phyloP scores from a whole-genome alignment of 495 filamentous ascomycete species.

The Hypoxylon subgilvum region DNA sequence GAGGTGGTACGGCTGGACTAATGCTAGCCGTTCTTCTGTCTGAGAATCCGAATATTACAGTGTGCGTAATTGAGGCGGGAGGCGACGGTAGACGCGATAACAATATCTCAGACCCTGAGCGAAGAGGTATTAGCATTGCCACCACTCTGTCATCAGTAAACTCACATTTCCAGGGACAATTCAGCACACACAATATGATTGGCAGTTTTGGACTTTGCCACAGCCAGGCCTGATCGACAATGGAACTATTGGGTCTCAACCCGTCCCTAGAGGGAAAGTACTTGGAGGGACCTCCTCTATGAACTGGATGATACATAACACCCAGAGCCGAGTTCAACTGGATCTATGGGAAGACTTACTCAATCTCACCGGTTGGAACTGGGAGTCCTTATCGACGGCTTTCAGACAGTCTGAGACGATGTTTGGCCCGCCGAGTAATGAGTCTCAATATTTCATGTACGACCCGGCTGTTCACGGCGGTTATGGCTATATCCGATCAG shows the following conservation, averaged over 20 bases:
- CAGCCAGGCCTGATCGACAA: slow-evolving; percentile 5
- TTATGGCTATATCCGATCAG: background rate
- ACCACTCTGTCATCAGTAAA: no score
- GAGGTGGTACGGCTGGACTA: slow-evolving; percentile 26
- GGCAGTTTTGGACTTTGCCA: slow-evolving; percentile 12
- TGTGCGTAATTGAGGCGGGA: slow-evolving; percentile 60
- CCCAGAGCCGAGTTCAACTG: slow-evolving; percentile 3
- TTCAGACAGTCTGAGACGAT: slow-evolving; percentile 1
- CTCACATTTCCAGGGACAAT: background rate
- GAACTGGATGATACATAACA: slow-evolving; percentile 20
- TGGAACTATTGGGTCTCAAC: background rate
- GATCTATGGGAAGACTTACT: slow-evolving; percentile 9
- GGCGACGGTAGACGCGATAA: background rate
- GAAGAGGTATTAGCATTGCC: background rate
- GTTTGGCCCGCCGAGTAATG: background rate
- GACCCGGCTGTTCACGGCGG: background rate
- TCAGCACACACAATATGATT: slow-evolving; percentile 8
- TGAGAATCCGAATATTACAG: slow-evolving; percentile 47
- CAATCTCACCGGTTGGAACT: slow-evolving; percentile 12
- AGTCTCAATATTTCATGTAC: slow-evolving; percentile 1
- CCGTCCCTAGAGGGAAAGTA: slow-evolving; percentile 11
- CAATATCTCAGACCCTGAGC: background rate
- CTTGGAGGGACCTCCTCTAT: slow-evolving; percentile 11
- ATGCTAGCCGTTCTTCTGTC: slow-evolving; percentile 56
- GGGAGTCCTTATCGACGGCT: slow-evolving; percentile 1